phyloP scores from a whole-genome alignment of 2,329 filamentous ascomycete species.

The Botrytis galanthina region DNA sequence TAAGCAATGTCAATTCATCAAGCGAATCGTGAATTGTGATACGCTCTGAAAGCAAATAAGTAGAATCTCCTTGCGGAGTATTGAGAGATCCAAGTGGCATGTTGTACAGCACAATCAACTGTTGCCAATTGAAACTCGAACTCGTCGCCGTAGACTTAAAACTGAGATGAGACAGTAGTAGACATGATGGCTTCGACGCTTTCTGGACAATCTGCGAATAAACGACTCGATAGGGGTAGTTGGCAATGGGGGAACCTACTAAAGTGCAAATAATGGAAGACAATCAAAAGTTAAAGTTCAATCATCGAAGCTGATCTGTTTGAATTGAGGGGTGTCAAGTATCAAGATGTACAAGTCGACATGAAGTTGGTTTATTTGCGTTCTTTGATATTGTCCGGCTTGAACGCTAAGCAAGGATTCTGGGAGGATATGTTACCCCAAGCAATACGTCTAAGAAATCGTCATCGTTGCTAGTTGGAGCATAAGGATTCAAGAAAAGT shows the following conservation, averaged over 20 bases:
- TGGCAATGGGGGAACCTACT: conserved; percentile 1
- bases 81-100: background rate
- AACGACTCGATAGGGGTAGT: conserved; percentile 7
- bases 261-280: background rate
- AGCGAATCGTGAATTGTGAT: background rate
- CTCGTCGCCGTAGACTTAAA: background rate
- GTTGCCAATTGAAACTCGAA: conserved; percentile 17
- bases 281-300: conserved; percentile 17
- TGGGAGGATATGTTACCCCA: background rate
- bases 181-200: background rate
- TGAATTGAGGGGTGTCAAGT: conserved; percentile 3
- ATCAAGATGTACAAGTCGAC: background rate
- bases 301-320: conserved; percentile 28
- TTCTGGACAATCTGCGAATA: conserved; percentile 1
- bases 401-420: conserved; percentile 17
- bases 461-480: conserved; percentile 18
- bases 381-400: conserved; percentile 11
- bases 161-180: conserved; percentile 8
- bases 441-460: conserved; percentile 13
- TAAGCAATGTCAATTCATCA: background rate
- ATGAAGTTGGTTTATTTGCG: conserved; percentile 5
- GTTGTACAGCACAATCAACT: conserved; percentile 11
- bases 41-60: background rate
- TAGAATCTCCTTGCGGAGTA: background rate
- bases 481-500: no score